Evolutionary conservation across 2,329 filamentous ascomycete genomes (phyloP).

Genomic region (Incumbomyces delicatus): DNA sequence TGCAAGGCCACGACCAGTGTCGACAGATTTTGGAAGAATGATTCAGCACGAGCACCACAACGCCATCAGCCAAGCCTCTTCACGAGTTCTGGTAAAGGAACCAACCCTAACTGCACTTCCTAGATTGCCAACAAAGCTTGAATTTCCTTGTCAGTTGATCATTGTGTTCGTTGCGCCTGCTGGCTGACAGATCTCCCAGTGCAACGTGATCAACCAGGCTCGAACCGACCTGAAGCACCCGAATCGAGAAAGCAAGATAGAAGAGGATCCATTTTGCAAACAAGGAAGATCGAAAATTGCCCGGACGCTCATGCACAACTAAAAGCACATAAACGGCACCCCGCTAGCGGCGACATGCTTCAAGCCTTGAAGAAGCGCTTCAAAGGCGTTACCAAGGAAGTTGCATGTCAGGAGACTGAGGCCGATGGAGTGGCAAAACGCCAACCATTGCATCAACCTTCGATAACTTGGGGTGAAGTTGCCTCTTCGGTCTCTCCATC

Average conservation of each 20-base stretch:
- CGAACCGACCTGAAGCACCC: no score
- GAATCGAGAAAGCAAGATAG: no score
- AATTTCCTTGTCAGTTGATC: background rate
- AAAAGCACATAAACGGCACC: background rate
- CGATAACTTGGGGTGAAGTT: no score
- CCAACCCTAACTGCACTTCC: slow-evolving; percentile 3
- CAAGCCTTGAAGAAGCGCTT: slow-evolving; percentile 3
- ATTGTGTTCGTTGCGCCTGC: background rate
- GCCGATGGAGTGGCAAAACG: background rate
- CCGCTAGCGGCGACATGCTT: background rate
- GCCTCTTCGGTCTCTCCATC: no score
- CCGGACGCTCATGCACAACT: no score
- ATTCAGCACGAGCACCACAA: background rate
- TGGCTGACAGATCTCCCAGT: background rate
- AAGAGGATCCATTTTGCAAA: no score
- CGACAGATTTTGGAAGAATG: background rate
- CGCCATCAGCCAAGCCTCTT: background rate
- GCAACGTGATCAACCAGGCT: no score
- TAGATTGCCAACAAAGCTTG: background rate
- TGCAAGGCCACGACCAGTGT: background rate
- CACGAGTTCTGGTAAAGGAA: background rate
- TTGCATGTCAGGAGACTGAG: no score
- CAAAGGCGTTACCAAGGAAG: background rate
- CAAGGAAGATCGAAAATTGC: no score
- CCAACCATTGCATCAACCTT: background rate